Percentiles rank a stretch among this genome's conserved stretches.
Conservation (phyloP, 1,139 yeast genomes). For the Nakaseomyces sp. region DNA sequence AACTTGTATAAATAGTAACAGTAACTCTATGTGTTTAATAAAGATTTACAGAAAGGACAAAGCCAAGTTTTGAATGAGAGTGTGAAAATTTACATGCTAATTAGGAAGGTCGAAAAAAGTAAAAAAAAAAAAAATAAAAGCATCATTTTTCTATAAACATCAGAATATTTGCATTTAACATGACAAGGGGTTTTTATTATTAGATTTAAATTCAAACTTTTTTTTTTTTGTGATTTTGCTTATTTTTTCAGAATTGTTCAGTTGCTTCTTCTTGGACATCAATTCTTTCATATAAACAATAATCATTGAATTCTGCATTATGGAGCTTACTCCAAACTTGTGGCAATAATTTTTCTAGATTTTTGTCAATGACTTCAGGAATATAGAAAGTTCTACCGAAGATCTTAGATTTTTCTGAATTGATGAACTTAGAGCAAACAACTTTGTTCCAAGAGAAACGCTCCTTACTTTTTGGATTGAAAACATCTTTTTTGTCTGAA, state of each 20-base stretch:
- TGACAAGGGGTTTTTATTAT: too few species aligned
- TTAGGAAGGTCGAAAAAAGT: too few species aligned
- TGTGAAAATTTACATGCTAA: too few species aligned
- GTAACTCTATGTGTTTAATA: too few species aligned
- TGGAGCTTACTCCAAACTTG: constrained; percentile 18
- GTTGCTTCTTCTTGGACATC: background rate
- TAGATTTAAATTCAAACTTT: too few species aligned
- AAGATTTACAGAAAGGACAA: too few species aligned
- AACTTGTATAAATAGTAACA: too few species aligned
- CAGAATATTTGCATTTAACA: background rate
- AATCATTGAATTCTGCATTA: constrained; percentile 20
- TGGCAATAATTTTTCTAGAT: constrained; percentile 12
- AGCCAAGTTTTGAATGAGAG: too few species aligned
- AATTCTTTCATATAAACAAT: constrained; percentile 24
- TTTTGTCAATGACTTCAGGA: constrained; percentile 26
- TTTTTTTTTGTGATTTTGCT: too few species aligned
- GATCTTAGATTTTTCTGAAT: constrained; percentile 33
- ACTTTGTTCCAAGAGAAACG: constrained; percentile 29
- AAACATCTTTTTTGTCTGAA: constrained; percentile 17
- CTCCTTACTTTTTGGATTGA: constrained; percentile 22
- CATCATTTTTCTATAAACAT: background rate
- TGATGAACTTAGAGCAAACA: constrained; percentile 33
- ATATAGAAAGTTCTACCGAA: constrained; percentile 35
- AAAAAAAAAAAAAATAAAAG: too few species aligned
- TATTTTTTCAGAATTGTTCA: too few species aligned